These are phyloP conservation scores for Claviceps sp. DNA, from an alignment of 2,329 filamentous ascomycete genomes.

Conservation along the genomic window DNA sequence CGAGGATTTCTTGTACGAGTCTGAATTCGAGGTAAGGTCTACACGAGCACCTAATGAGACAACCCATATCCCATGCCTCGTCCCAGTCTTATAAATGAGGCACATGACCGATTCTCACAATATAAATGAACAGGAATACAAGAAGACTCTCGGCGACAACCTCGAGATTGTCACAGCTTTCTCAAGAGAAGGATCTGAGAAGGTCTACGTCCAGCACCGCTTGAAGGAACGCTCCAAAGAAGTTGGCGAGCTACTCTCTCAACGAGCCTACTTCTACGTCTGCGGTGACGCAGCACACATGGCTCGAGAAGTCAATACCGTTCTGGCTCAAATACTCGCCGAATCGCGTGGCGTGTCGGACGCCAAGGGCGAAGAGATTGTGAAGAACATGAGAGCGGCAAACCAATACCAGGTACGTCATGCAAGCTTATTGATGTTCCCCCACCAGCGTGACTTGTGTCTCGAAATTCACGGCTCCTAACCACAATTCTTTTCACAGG, in stretches of 20 bases:
- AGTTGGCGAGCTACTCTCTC: slow-evolving; percentile 71
- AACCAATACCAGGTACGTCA: slow-evolving; percentile 83
- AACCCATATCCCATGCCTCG: too few relatives aligned
- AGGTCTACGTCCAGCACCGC: slow-evolving; percentile 94
- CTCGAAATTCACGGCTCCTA: background rate
- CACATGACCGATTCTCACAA: background rate
- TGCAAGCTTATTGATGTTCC: background rate
- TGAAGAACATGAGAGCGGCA: slow-evolving; percentile 88
- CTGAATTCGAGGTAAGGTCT: slow-evolving; percentile 80
- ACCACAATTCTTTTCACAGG: slow-evolving; percentile 27
- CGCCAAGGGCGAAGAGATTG: slow-evolving; percentile 84
- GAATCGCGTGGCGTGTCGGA: slow-evolving; percentile 71
- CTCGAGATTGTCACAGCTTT: slow-evolving; percentile 90
- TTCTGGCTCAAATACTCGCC: slow-evolving; percentile 76
- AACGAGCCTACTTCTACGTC: slow-evolving; percentile 93
- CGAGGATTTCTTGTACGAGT: slow-evolving; percentile 88
- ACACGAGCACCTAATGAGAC: background rate
- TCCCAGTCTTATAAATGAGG: too few relatives aligned
- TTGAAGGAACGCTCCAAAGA: slow-evolving; percentile 72
- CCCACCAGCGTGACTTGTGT: background rate
- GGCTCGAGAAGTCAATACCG: slow-evolving; percentile 82
- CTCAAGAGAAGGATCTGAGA: slow-evolving; percentile 74
- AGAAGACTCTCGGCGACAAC: slow-evolving; percentile 69
- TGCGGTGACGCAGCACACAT: slow-evolving; percentile 97
- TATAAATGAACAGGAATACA: slow-evolving; percentile 51